phyloP scores from a whole-genome alignment of 1,284 basidiomycete species.

The Malassezia equina region DNA sequence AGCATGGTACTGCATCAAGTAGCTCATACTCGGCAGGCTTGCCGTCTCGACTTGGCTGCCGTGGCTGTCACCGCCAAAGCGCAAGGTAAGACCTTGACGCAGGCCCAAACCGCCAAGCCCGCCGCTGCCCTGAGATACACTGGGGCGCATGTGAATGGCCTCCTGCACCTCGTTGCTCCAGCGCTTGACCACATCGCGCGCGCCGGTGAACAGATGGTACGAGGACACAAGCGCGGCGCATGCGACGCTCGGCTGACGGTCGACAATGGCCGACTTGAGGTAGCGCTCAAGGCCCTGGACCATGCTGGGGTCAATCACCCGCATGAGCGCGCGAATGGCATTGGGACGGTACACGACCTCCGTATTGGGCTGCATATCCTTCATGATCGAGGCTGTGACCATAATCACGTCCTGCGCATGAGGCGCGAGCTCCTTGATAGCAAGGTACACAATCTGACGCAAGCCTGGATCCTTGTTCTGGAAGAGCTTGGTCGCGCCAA shows the following conservation, averaged over 20 bases:
- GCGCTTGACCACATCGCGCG: constrained; percentile 71
- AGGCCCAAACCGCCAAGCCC: constrained; percentile 50
- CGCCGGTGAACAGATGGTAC: constrained; percentile 87
- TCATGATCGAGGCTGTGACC: constrained; percentile 99
- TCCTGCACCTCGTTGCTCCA: constrained; percentile 99
- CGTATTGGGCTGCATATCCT: constrained; percentile 98
- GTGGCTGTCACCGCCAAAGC: constrained; percentile 24
- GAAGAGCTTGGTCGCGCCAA: constrained; percentile 96
- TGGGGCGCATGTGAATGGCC: constrained; percentile 59
- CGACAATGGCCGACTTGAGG: constrained; percentile 98
- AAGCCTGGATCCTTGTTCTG: constrained; percentile 97
- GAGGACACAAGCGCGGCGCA: constrained; percentile 92
- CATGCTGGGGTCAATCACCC: constrained; percentile 95
- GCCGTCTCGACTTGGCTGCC: constrained; percentile 58
- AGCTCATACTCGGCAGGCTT: constrained; percentile 54
- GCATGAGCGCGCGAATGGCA: constrained; percentile 86
- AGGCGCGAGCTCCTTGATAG: constrained; percentile 92
- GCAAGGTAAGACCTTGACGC: constrained; percentile 45
- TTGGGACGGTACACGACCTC: constrained; percentile 98
- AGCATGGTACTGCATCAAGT: constrained; percentile 94
- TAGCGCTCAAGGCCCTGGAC: constrained; percentile 96
- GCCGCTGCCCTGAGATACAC: constrained; percentile 23
- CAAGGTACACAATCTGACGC: constrained; percentile 94
- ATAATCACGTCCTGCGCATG: constrained; percentile 97
- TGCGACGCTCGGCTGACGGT: constrained; percentile 88